These are phyloP conservation scores for Wallacemonas sp. DNA, from an alignment of 208 protist species.

Conservation along the genomic window DNA sequence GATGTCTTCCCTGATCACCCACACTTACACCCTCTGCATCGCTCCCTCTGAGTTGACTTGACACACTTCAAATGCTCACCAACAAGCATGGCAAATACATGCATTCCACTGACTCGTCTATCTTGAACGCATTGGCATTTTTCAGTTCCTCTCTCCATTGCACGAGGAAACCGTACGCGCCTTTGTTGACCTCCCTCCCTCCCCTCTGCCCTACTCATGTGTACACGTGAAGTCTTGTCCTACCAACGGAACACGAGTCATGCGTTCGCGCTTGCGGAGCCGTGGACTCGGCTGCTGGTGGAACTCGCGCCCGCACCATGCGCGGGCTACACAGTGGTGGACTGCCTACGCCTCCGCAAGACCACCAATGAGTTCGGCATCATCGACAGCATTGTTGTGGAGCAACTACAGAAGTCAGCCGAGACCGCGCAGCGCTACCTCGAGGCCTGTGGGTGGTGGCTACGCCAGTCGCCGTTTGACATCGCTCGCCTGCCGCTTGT, in stretches of 20 bases:
- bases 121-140: too few species aligned
- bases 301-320: not conserved
- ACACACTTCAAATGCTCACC: too few species aligned
- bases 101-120: too few species aligned
- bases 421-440: not conserved
- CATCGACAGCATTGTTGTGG: not conserved
- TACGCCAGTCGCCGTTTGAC: not conserved
- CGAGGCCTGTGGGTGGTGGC: conserved; percentile 2
- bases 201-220: too few species aligned
- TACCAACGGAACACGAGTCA: not conserved
- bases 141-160: too few species aligned
- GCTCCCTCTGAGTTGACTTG: too few species aligned
- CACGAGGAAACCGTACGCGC: too few species aligned
- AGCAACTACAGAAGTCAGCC: not conserved
- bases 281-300: conserved; percentile 11
- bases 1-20: too few species aligned
- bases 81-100: too few species aligned
- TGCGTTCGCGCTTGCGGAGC: not conserved
- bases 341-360: not conserved
- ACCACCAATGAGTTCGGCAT: not conserved
- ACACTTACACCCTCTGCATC: too few species aligned
- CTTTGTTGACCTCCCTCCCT: too few species aligned
- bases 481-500: not conserved
- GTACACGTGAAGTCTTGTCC: not conserved
- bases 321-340: not conserved